Evolutionary conservation across 2,329 filamentous ascomycete species (phyloP).

Genomic region (Alternaria arbusti): DNA sequence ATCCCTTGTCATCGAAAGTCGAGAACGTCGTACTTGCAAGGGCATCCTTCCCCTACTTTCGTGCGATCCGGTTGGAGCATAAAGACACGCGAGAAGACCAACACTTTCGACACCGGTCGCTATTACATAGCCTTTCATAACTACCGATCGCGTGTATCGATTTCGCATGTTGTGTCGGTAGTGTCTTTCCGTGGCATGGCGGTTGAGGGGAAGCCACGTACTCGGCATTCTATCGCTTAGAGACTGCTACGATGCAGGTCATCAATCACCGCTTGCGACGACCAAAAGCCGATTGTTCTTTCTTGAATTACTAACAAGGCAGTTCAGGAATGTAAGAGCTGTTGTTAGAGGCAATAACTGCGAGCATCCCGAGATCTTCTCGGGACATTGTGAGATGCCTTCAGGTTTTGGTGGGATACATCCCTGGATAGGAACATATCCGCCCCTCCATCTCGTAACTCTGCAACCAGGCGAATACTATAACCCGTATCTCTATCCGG

Average conservation of each 20-base stretch:
- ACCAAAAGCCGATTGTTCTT: neutral
- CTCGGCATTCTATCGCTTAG: slow-evolving; percentile 8
- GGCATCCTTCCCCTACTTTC: slow-evolving; percentile 14
- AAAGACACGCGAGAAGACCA: slow-evolving; percentile 16
- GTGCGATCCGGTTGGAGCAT: slow-evolving; percentile 23
- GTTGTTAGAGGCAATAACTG: neutral
- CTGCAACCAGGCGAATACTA: slow-evolving; percentile 20
- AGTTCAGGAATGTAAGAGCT: neutral
- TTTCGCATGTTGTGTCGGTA: slow-evolving; percentile 15
- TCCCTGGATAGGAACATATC: slow-evolving; percentile 3
- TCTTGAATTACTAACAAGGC: neutral
- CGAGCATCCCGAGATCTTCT: neutral
- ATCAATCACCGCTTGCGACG: neutral
- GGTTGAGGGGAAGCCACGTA: slow-evolving; percentile 40
- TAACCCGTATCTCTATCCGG: slow-evolving; percentile 23
- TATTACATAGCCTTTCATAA: neutral
- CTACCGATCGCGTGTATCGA: neutral
- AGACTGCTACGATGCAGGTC: neutral
- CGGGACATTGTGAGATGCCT: neutral
- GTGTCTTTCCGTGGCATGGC: slow-evolving; percentile 17
- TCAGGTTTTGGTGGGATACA: neutral
- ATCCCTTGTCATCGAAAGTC: slow-evolving; percentile 16
- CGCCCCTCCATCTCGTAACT: slow-evolving; percentile 6
- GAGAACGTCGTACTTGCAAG: slow-evolving; percentile 22
- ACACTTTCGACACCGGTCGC: slow-evolving; percentile 11